These are phyloP conservation scores for Taxillus chinensis DNA, from an alignment of 164 flowering plant species.

Conservation along the genomic window DNA sequence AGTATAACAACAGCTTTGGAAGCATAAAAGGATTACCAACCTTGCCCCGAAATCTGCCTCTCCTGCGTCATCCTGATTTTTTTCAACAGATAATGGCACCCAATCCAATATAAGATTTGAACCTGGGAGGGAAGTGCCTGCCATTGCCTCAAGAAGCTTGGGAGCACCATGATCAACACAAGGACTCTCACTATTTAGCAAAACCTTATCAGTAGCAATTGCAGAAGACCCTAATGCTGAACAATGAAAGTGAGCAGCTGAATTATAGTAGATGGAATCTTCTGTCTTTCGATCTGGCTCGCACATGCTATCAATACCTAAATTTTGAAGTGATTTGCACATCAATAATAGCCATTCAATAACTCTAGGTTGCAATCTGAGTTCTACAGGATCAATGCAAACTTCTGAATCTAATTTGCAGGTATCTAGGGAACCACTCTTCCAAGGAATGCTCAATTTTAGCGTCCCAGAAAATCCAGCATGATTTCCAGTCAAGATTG, in stretches of 20 bases:
- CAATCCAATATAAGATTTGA: conserved; percentile 73
- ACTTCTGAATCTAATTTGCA: conserved; percentile 68
- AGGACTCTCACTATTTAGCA: conserved; percentile 15
- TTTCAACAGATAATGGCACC: conserved; percentile 43
- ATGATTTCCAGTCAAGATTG: conserved; percentile 52
- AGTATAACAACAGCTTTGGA: neutral
- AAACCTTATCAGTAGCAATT: conserved; percentile 16
- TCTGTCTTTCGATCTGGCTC: conserved; percentile 13
- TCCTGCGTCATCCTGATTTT: conserved; percentile 20
- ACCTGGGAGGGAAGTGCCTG: conserved; percentile 38
- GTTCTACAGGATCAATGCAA: conserved; percentile 49
- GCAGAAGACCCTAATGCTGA: conserved; percentile 23
- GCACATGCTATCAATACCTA: conserved; percentile 18
- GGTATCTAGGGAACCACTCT: conserved; percentile 78
- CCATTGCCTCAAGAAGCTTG: conserved; percentile 17
- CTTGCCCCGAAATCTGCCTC: conserved; percentile 81
- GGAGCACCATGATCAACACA: conserved; percentile 15
- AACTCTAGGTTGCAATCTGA: conserved; percentile 59
- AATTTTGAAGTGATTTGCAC: conserved; percentile 34
- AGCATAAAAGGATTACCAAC: conserved; percentile 29
- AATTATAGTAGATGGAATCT: conserved; percentile 24
- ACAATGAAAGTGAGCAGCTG: conserved; percentile 29
- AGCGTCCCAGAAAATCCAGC: conserved; percentile 81
- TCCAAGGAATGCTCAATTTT: conserved; percentile 82
- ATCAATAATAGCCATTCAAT: conserved; percentile 48